A percentile compares a stretch with the other conserved stretches of the same genome.
Evolutionary conservation across 176 grass and related monocot species (phyloP).

Genomic region (Bonia amplexicaulis): DNA sequence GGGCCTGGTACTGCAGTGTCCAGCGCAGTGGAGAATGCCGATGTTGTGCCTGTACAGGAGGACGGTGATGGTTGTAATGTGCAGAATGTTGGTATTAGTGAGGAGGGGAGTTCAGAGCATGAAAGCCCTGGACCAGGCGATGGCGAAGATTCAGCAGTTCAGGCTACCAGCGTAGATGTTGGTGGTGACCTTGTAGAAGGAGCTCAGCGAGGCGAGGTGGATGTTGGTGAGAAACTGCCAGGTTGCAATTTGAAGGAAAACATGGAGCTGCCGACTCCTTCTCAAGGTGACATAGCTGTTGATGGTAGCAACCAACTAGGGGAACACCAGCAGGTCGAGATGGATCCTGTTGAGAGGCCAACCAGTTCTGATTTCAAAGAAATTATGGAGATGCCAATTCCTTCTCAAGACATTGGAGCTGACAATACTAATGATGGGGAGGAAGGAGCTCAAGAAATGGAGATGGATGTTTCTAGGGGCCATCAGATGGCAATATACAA

Average conservation of each 20-base stretch:
- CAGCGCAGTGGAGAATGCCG: background rate
- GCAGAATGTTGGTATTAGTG: background rate
- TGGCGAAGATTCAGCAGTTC: background rate
- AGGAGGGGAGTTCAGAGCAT: conserved; percentile 7
- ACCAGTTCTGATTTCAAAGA: conserved; percentile 5
- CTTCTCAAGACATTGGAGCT: conserved; percentile 15
- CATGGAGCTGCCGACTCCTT: conserved; percentile 8
- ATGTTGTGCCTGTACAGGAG: background rate
- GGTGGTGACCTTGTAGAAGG: background rate
- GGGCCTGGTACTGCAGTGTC: conserved; percentile 5
- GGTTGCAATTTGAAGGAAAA: conserved; percentile 12
- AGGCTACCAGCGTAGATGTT: background rate
- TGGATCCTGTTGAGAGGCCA: conserved; percentile 24
- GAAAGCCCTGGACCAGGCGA: background rate
- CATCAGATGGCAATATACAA: conserved; percentile 18
- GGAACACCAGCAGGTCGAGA: conserved; percentile 16
- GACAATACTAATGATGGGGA: background rate
- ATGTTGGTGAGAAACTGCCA: background rate
- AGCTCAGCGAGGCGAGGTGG: conserved; percentile 2
- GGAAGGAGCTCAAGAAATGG: conserved; percentile 10
- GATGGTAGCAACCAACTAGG: background rate
- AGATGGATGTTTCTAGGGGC: conserved; percentile 11
- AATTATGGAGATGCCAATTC: background rate
- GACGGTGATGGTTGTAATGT: background rate
- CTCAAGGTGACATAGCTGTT: background rate